Percentiles rank a stretch among this genome's conserved stretches.
Conservation (phyloP, 768 basidiomycete species). For the Psilocybe cubensis region DNA sequence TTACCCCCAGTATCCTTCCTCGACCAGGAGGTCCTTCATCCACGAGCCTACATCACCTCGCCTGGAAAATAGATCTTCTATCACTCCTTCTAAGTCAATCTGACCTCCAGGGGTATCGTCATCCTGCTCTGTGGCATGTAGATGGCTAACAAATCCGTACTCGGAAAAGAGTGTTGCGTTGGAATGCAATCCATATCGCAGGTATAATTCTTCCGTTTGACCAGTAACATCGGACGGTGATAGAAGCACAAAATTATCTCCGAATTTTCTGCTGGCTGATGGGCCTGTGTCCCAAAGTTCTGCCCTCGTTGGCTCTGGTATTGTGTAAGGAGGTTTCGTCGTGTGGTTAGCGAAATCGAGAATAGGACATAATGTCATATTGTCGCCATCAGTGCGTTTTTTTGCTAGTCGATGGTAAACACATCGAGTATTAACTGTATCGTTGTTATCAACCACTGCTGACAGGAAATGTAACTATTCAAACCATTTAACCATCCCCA, state of each 20-base stretch:
- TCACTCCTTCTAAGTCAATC: conserved; percentile 60
- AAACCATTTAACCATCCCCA: conserved; percentile 95
- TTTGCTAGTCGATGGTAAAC: conserved; percentile 69
- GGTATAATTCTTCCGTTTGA: conserved; percentile 66
- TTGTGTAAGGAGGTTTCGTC: conserved; percentile 42
- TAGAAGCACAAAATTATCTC: conserved; percentile 53
- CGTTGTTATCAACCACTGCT: not conserved
- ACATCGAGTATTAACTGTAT: conserved; percentile 88
- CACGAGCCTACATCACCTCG: conserved; percentile 40
- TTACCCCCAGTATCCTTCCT: conserved; percentile 87
- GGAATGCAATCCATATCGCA: conserved; percentile 81
- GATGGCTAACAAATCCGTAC: conserved; percentile 79
- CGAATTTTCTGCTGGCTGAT: conserved; percentile 29
- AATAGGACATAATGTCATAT: conserved; percentile 86
- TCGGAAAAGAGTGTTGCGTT: conserved; percentile 83
- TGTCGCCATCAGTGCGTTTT: conserved; percentile 60
- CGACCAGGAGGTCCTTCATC: conserved; percentile 58
- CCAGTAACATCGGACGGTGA: conserved; percentile 49
- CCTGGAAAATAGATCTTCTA: conserved; percentile 53
- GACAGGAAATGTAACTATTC: conserved; percentile 18
- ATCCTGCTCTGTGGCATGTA: conserved; percentile 28
- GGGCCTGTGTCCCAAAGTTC: conserved; percentile 41
- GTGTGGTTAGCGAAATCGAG: conserved; percentile 92
- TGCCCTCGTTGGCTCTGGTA: conserved; percentile 39
- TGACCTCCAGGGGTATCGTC: conserved; percentile 47